A percentile compares a stretch with the other conserved stretches of the same genome.
Conservation (phyloP, 495 filamentous ascomycete species). For the Lasiosphaeris hirsuta region DNA sequence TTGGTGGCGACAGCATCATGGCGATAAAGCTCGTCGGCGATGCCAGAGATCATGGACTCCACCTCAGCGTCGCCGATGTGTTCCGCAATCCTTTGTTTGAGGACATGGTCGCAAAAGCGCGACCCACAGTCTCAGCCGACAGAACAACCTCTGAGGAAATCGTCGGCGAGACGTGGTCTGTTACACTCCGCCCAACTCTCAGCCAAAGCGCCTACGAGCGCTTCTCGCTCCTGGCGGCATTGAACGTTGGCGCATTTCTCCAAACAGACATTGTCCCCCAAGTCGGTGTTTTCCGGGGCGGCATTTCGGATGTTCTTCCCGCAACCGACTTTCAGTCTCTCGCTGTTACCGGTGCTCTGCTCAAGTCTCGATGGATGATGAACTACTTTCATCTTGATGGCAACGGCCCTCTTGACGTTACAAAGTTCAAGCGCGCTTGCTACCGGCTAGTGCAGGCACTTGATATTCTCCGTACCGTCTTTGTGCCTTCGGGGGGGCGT, state of each 20-base stretch:
- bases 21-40: slow-evolving; percentile 60
- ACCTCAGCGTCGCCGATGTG: slow-evolving; percentile 48
- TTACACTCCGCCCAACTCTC: slow-evolving; percentile 16
- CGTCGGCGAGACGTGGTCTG: neutral
- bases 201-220: slow-evolving; percentile 29
- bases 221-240: slow-evolving; percentile 47
- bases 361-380: slow-evolving; percentile 39
- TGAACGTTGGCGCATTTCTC: slow-evolving; percentile 47
- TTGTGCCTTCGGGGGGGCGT: slow-evolving; percentile 50
- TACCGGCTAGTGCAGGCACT: slow-evolving; percentile 24
- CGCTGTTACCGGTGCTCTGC: slow-evolving; percentile 53
- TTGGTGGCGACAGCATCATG: slow-evolving; percentile 62
- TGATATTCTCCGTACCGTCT: slow-evolving; percentile 63
- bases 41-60: slow-evolving; percentile 46
- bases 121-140: too few species aligned
- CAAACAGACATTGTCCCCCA: slow-evolving; percentile 53
- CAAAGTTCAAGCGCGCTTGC: slow-evolving; percentile 30
- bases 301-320: slow-evolving; percentile 50
- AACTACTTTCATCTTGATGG: slow-evolving; percentile 60
- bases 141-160: too few species aligned
- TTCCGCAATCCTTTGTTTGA: slow-evolving; percentile 33
- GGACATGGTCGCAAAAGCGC: slow-evolving; percentile 11
- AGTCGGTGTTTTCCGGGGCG: slow-evolving; percentile 53
- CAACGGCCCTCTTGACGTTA: slow-evolving; percentile 44
- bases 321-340: slow-evolving; percentile 61